Conservation (phyloP, 768 basidiomycete genomes). For the Gautieria morchelliformis region DNA sequence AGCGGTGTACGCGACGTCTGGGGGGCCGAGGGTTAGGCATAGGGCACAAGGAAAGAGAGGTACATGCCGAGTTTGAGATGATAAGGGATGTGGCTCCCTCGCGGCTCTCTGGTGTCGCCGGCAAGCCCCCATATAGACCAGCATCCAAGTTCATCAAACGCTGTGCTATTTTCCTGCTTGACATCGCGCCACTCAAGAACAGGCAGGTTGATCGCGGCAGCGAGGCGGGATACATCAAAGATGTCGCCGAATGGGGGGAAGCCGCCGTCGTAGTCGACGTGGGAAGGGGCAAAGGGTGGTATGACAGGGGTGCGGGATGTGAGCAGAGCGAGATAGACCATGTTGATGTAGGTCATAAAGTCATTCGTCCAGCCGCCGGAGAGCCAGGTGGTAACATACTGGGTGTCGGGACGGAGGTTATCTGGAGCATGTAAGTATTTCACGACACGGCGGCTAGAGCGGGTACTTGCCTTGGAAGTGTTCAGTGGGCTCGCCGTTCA, state of each 20-base stretch:
- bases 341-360: constrained; percentile 61
- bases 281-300: constrained; percentile 48
- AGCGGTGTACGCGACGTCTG: constrained; percentile 20
- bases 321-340: constrained; percentile 49
- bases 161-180: constrained; percentile 30
- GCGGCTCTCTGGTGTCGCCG: constrained; percentile 16
- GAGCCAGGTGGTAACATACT: constrained; percentile 67
- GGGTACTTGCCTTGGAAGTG: constrained; percentile 41
- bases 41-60: constrained; percentile 24
- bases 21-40: constrained; percentile 19
- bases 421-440: constrained; percentile 27
- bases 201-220: constrained; percentile 32
- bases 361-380: constrained; percentile 81
- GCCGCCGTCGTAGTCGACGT: constrained; percentile 37
- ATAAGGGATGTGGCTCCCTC: constrained; percentile 19
- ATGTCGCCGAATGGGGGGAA: constrained; percentile 47
- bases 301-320: constrained; percentile 53
- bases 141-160: constrained; percentile 27
- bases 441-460: too few relatives aligned
- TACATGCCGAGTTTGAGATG: constrained; percentile 23
- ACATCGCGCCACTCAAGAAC: constrained; percentile 59
- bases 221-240: constrained; percentile 48
- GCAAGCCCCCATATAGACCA: constrained; percentile 34
- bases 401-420: constrained; percentile 47
- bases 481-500: constrained; percentile 41